These are phyloP conservation scores for Colletotrichum horii DNA, from an alignment of 2,329 filamentous ascomycete genomes.

Conservation along the genomic window DNA sequence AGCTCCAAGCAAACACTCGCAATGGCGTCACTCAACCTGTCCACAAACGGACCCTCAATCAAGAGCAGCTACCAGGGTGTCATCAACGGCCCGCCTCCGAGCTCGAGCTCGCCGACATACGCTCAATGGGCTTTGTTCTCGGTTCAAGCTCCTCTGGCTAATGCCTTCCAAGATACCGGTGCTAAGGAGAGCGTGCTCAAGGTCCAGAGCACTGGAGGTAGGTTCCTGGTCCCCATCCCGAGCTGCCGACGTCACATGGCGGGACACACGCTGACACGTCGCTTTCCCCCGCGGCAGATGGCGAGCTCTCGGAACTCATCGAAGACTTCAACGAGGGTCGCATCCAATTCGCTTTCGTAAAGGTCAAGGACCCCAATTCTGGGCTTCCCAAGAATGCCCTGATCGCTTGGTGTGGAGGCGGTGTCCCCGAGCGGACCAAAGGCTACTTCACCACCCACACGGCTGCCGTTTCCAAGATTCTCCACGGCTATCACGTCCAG, in stretches of 20 bases:
- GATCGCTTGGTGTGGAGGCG: slow-evolving; percentile 96
- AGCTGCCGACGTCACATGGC: slow-evolving; percentile 13
- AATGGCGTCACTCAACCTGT: slow-evolving; percentile 84
- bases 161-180: slow-evolving; percentile 86
- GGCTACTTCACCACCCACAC: slow-evolving; percentile 98
- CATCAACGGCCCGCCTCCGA: slow-evolving; percentile 55
- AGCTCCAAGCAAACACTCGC: slow-evolving; percentile 28
- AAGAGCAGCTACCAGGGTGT: slow-evolving; percentile 76
- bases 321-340: slow-evolving; percentile 97
- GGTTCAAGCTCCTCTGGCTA: slow-evolving; percentile 89
- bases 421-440: slow-evolving; percentile 97
- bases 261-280: slow-evolving; percentile 19
- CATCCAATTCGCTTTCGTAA: slow-evolving; percentile 95
- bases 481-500: slow-evolving; percentile 98
- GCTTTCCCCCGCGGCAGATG: slow-evolving; percentile 61
- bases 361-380: slow-evolving; percentile 94
- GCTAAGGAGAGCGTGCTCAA: slow-evolving; percentile 94
- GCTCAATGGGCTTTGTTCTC: slow-evolving; percentile 94
- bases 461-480: slow-evolving; percentile 85
- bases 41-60: slow-evolving; percentile 81
- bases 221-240: slow-evolving; percentile 24
- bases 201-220: slow-evolving; percentile 89
- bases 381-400: slow-evolving; percentile 88
- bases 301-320: slow-evolving; percentile 85
- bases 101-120: slow-evolving; percentile 76